Conservation (phyloP, 768 basidiomycete species). For the Lentinula lateritia region DNA sequence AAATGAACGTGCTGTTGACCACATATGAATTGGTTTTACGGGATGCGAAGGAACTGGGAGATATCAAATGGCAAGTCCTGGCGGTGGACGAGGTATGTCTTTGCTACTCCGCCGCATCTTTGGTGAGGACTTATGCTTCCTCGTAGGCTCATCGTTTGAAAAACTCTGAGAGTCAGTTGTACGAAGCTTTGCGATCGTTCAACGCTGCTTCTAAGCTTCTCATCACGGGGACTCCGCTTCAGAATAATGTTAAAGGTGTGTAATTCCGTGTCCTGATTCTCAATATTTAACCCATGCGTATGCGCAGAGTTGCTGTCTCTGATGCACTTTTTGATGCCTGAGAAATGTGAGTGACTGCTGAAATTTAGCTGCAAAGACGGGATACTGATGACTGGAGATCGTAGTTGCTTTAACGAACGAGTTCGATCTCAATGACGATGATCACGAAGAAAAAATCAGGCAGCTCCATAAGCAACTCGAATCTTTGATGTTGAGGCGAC, state of each 20-base stretch:
- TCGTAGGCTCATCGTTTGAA: slow-evolving; percentile 92
- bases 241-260: slow-evolving; percentile 97
- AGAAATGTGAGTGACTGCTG: slow-evolving; percentile 67
- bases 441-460: slow-evolving; percentile 94
- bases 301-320: slow-evolving; percentile 81
- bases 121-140: background rate
- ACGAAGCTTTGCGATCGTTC: slow-evolving; percentile 90
- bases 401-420: slow-evolving; percentile 89
- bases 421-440: slow-evolving; percentile 89
- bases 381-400: background rate
- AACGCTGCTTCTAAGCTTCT: slow-evolving; percentile 87
- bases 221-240: slow-evolving; percentile 96
- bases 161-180: slow-evolving; percentile 95
- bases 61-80: slow-evolving; percentile 96
- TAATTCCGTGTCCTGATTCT: background rate
- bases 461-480: slow-evolving; percentile 92
- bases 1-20: slow-evolving; percentile 95
- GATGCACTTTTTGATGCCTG: slow-evolving; percentile 99
- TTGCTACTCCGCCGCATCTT: background rate
- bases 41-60: slow-evolving; percentile 81
- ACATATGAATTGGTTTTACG: slow-evolving; percentile 95
- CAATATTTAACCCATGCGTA: slow-evolving; percentile 8
- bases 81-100: slow-evolving; percentile 86
- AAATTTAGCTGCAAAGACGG: background rate
- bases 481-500: slow-evolving; percentile 86